Base-by-base conservation (phyloP, 176 grass and related monocot species). In the Paspalum notatum region DNA sequence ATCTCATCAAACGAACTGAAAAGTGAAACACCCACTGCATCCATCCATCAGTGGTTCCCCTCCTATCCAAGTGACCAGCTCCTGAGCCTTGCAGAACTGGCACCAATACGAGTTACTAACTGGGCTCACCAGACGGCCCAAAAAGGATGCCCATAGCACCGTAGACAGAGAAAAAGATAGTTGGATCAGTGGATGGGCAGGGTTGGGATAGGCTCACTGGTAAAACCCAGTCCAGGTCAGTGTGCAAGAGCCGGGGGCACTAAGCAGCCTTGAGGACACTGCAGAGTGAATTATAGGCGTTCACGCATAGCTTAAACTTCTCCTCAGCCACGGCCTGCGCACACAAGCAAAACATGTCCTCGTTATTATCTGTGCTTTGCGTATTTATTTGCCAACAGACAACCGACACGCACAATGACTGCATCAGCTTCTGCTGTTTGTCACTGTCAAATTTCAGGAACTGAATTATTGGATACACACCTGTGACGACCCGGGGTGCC, bases 221-320 rank as follows among this genome's bases (percentile, higher is more conserved):
- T 22, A 72, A 77, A 62, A 38, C 49, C 18, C 68, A 64, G 41
- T 11, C 38, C 32, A 40, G 13, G 21, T n/a, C 21, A 4, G 21
- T 26, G 77, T 9, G 6, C 14, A 11, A 14, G 39, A 40, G 12
- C 27, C 8, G 8, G 0, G 6, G 62, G 39, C 45, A 7, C 78
- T 83, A 94, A 9, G 49, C 78, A 45, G 77, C 46, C 84, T 80
- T 90, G 37, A 98, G 59, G 66, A 77, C 78, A 54, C 75, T 85
- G 85, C 90, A 93, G 9, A 98, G 78, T 4, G 90, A 92, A 58
- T 82, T 90, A n/a, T 98, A 98, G 0, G 95, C 95, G 12, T 93
- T 85, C 57, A 93, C 92, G 5, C 95, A 98, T 2, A 89, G 52
- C 84, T 98, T 98, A 71, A 98, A 98, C 80, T 93, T 98, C 74